Conservation (phyloP, 768 basidiomycete genomes). For the Boletus rubescentipes region DNA sequence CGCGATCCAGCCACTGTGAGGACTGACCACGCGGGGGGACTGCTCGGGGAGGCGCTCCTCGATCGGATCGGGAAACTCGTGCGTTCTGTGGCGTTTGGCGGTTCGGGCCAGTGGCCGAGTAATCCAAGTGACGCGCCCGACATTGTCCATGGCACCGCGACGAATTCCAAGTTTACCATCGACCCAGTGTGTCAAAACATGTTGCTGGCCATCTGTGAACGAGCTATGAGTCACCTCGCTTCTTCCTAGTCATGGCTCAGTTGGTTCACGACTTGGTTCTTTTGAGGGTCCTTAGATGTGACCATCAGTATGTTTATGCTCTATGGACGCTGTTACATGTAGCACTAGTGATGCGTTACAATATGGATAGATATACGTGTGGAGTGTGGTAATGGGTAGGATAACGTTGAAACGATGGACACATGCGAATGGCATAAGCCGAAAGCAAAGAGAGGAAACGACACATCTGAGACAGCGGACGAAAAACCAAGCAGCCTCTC, state of each 20-base stretch:
- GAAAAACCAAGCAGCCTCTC: too few species aligned
- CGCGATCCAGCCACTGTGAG: not conserved
- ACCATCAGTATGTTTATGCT: not conserved
- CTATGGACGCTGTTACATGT: constrained; percentile 15
- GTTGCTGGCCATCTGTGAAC: constrained; percentile 30
- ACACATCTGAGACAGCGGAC: too few species aligned
- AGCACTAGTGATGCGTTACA: constrained; percentile 11
- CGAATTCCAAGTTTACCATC: not conserved
- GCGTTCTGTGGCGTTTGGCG: not conserved
- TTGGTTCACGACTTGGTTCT: not conserved
- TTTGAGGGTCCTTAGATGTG: too few species aligned
- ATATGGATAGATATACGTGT: constrained; percentile 17
- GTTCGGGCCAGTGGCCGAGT: not conserved
- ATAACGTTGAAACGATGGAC: not conserved
- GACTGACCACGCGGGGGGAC: not conserved
- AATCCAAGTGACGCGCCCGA: not conserved
- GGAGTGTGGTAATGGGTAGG: not conserved
- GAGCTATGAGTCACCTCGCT: constrained; percentile 15
- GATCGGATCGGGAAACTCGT: constrained; percentile 26
- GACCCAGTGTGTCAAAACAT: constrained; percentile 28
- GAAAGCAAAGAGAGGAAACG: too few species aligned
- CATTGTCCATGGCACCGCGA: too few species aligned
- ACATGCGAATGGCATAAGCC: too few species aligned
- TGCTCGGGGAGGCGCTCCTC: constrained; percentile 20
- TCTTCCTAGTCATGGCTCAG: not conserved